Evolutionary conservation across 2,329 filamentous ascomycete genomes (phyloP), one percentile per base, ranked within the genome.

Genomic region (Aureobasidium zeae): DNA sequence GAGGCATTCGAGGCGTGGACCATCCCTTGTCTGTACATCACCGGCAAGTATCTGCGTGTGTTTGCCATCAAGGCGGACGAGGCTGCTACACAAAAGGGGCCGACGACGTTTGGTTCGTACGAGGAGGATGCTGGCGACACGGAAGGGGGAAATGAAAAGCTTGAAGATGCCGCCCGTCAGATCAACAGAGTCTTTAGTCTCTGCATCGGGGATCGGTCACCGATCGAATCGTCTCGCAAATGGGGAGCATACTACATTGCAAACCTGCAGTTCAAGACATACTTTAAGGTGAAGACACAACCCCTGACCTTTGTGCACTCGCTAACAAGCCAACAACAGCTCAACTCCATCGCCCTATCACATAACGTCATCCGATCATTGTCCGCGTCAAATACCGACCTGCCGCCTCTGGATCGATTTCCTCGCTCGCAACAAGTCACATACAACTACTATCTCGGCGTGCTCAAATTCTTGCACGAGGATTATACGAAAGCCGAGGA

Each of bases 201-300:
- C 4, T 98, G 91, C 61, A 71, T 94, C 36, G 86, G 79, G 55
- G 91, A 98, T 61, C 81, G 45, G 25, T 32, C 45, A 48, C 79
- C 83, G 11, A 69, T 95, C 32, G 79, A 87, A 57, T 83, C 94
- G 55, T 95, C 89, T 7, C 79, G 91, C 44, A 98, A 96, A 75
- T 98, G 91, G 91, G 93, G 86, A 5, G 84, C 94, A 35, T 98
- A 98, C 68, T 88, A 87, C 62, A 81, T 89, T 52, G 86, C 88
- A 57, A 96, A 94, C 59, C 74, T 98, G 6, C 72, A 95, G 11
- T 98, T 98, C 76, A 96, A 96, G 66, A 96, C 88, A 1, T 95
- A 96, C 63, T 98, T 98, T 70, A 93, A 86, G 65, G 72, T 72
- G 62, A 28, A 39, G 2, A 28, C 15, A 11, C 10, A 9, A n/a